A percentile compares a stretch with the other conserved stretches of the same genome.
phyloP scores from a whole-genome alignment of 2,329 filamentous ascomycete species.

The Drechmeria coniospora region DNA sequence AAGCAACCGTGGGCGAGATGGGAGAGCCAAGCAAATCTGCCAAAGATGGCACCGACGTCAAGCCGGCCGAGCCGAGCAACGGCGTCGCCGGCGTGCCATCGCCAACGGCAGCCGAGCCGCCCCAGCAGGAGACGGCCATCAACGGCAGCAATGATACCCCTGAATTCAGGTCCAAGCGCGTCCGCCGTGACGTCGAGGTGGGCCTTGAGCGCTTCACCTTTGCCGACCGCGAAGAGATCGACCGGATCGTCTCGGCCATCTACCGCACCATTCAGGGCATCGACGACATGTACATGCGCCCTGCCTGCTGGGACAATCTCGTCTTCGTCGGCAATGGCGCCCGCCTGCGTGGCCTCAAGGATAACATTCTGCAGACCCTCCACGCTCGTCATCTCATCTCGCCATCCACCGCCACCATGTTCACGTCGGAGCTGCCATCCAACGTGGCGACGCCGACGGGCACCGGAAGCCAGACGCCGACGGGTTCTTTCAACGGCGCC shows the following conservation, averaged over 20 bases:
- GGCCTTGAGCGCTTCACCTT: slow-evolving; percentile 61
- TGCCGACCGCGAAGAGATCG: slow-evolving; percentile 55
- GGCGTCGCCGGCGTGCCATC: slow-evolving; percentile 7
- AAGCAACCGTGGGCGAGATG: too few species aligned
- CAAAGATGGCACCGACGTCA: too few species aligned
- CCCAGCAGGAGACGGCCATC: slow-evolving; percentile 1
- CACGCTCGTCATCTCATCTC: slow-evolving; percentile 76
- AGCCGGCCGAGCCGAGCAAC: slow-evolving; percentile 7
- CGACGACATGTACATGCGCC: slow-evolving; percentile 69
- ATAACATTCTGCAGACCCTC: slow-evolving; percentile 70
- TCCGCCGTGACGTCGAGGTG: slow-evolving; percentile 57
- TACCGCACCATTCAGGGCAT: slow-evolving; percentile 73
- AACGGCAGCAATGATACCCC: slow-evolving; percentile 14
- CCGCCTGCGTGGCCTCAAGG: slow-evolving; percentile 62
- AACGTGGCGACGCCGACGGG: slow-evolving; percentile 82
- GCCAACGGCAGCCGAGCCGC: slow-evolving; percentile 5
- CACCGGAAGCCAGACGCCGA: slow-evolving; percentile 84
- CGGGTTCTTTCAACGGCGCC: slow-evolving; percentile 39
- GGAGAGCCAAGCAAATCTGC: too few species aligned
- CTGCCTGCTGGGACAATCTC: slow-evolving; percentile 79
- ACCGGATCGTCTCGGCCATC: slow-evolving; percentile 70
- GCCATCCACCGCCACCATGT: slow-evolving; percentile 85
- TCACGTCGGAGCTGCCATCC: slow-evolving; percentile 90
- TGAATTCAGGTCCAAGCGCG: slow-evolving; percentile 36
- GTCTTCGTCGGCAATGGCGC: slow-evolving; percentile 84